Conservation (phyloP, 192 early-diverging fungal genomes). For the Lobosporangium transversale region DNA sequence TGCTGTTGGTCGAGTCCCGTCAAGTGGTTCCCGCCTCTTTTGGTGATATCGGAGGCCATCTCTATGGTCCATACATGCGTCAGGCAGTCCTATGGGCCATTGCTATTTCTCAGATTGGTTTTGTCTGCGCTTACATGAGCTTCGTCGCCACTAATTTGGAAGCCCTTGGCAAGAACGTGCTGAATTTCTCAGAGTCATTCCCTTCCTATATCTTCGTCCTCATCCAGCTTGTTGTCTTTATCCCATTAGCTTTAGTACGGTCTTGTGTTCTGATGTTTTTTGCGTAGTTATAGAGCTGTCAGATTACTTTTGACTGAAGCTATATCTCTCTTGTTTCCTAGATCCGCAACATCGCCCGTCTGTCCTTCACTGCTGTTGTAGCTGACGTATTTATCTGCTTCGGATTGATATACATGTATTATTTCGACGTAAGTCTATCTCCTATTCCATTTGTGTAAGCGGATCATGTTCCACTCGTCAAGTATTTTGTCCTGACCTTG, state of each 20-base stretch:
- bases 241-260: conserved; percentile 59
- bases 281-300: background rate
- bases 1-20: conserved; percentile 76
- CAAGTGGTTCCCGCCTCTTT: conserved; percentile 73
- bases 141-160: conserved; percentile 69
- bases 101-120: conserved; percentile 76
- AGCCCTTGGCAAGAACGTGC: conserved; percentile 47
- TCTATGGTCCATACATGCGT: conserved; percentile 76
- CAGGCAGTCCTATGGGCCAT: conserved; percentile 75
- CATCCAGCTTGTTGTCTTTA: conserved; percentile 58
- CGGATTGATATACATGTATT: conserved; percentile 87
- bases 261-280: background rate
- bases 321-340: background rate
- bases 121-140: conserved; percentile 72
- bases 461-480: too few species aligned
- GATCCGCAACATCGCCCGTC: conserved; percentile 90
- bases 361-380: conserved; percentile 86
- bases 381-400: conserved; percentile 94
- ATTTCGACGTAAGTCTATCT: conserved; percentile 66
- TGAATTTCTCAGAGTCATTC: conserved; percentile 22
- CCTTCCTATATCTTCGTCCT: conserved; percentile 56
- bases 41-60: conserved; percentile 71
- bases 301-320: background rate
- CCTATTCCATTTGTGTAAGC: too few species aligned
- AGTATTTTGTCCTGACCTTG: too few species aligned